Conservation (phyloP, 345 rosid genomes). For the Populus pruinosa region DNA sequence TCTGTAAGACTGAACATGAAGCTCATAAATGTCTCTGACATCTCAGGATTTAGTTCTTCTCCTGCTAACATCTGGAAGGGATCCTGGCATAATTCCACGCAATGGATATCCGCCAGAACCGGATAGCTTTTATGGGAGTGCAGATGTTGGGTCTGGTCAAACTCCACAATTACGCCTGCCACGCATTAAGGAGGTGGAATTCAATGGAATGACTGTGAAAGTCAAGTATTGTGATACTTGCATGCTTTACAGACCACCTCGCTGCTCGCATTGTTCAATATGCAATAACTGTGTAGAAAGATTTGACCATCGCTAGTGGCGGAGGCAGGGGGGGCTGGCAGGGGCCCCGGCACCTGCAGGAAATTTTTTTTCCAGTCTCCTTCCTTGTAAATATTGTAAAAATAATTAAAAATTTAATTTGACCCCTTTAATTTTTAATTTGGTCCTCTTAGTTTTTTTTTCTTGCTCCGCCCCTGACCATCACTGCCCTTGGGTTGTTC, state of each 20-base stretch:
- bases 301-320: too few relatives aligned
- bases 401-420: too few relatives aligned
- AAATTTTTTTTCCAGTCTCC: too few relatives aligned
- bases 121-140: slow-evolving; percentile 28
- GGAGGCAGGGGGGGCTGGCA: too few relatives aligned
- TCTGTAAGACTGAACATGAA: background rate
- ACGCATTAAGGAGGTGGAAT: slow-evolving; percentile 30
- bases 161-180: slow-evolving; percentile 35
- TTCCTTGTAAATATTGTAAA: too few relatives aligned
- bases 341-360: too few relatives aligned
- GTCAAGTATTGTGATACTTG: slow-evolving; percentile 36
- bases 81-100: slow-evolving; percentile 37
- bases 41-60: slow-evolving; percentile 32
- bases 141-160: slow-evolving; percentile 32
- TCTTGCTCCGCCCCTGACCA: too few relatives aligned
- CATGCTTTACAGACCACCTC: slow-evolving; percentile 40
- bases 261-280: slow-evolving; percentile 39
- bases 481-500: slow-evolving; percentile 41
- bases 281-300: slow-evolving; percentile 36
- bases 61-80: slow-evolving; percentile 36
- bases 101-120: slow-evolving; percentile 38
- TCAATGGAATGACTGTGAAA: slow-evolving; percentile 25
- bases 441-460: too few relatives aligned
- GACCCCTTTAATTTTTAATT: too few relatives aligned
- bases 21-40: slow-evolving; percentile 2